These are phyloP conservation scores for Fibroporia radiculosa DNA, from an alignment of 768 basidiomycete genomes.

Conservation along the genomic window DNA sequence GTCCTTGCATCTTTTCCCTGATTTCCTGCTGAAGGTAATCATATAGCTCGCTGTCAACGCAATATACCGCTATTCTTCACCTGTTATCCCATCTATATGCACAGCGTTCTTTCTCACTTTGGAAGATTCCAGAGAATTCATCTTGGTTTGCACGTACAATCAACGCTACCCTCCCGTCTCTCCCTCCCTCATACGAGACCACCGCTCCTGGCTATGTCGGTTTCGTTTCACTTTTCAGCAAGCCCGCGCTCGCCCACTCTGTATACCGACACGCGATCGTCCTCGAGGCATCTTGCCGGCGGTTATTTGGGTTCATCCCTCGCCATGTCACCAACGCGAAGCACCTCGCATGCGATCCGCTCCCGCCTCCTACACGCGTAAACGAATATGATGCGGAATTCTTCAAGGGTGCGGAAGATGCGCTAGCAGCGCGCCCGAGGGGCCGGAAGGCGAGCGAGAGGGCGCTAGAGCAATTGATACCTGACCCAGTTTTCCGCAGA, in stretches of 20 bases:
- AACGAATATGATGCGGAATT: slow-evolving; percentile 67
- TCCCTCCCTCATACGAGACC: slow-evolving; percentile 27
- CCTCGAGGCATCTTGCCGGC: slow-evolving; percentile 46
- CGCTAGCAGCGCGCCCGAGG: slow-evolving; percentile 30
- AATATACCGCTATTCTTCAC: slow-evolving; percentile 48
- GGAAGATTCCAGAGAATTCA: slow-evolving; percentile 64
- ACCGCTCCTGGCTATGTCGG: slow-evolving; percentile 25
- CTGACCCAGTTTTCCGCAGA: slow-evolving; percentile 46
- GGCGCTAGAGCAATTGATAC: slow-evolving; percentile 46
- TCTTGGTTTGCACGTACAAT: slow-evolving; percentile 68
- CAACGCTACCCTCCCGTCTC: slow-evolving; percentile 28
- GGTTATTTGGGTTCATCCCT: slow-evolving; percentile 69
- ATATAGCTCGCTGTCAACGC: slow-evolving; percentile 13
- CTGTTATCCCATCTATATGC: slow-evolving; percentile 86
- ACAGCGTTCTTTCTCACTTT: slow-evolving; percentile 64
- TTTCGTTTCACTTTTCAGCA: slow-evolving; percentile 32
- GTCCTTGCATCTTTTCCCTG: slow-evolving; percentile 11
- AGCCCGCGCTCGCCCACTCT: slow-evolving; percentile 37
- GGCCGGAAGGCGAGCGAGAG: slow-evolving; percentile 44
- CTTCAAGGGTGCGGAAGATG: slow-evolving; percentile 59
- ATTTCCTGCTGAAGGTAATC: neutral
- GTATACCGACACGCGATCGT: slow-evolving; percentile 74
- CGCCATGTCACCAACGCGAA: slow-evolving; percentile 41
- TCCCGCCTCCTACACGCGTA: slow-evolving; percentile 60
- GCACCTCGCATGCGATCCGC: slow-evolving; percentile 75